These are phyloP conservation scores for Colletotrichum neosansevieriae DNA, from an alignment of 2,329 filamentous ascomycete species.

Conservation along the genomic window DNA sequence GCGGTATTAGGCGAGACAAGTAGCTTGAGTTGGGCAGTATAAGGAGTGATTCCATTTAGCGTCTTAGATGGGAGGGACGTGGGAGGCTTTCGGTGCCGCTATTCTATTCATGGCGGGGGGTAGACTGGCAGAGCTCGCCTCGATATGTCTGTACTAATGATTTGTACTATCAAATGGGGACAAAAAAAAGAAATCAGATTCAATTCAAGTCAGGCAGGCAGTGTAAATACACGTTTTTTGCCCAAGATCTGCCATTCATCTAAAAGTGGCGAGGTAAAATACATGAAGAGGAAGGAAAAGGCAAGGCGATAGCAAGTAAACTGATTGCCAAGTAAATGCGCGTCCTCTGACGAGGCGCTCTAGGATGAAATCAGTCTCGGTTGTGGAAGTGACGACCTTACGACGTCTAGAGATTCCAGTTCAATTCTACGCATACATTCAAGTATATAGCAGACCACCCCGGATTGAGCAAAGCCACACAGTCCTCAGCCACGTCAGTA, in stretches of 20 bases:
- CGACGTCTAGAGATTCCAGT: no score
- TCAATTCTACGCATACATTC: no score
- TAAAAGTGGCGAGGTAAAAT: background rate
- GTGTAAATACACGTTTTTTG: background rate
- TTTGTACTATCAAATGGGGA: slow-evolving; percentile 25
- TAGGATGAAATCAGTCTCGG: no score
- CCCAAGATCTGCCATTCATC: background rate
- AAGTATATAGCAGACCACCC: no score
- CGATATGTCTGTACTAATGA: slow-evolving; percentile 28
- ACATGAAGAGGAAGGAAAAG: no score
- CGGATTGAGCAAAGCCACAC: no score
- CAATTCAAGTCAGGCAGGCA: background rate
- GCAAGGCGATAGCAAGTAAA: no score
- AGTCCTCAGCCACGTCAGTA: no score
- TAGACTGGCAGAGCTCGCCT: slow-evolving; percentile 21
- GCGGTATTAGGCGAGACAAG: no score
- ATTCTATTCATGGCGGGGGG: slow-evolving; percentile 8
- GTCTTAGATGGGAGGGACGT: slow-evolving; percentile 19
- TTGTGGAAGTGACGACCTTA: no score
- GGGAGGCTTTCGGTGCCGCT: background rate
- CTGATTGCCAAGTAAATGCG: no score
- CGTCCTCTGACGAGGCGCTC: no score
- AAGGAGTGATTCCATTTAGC: slow-evolving; percentile 20
- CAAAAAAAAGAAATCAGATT: slow-evolving; percentile 1
- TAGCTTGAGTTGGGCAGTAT: background rate